Evolutionary conservation across 2,329 filamentous ascomycete genomes (phyloP), one percentile per base, ranked within the genome.

Genomic region (Sporothrix sp.): DNA sequence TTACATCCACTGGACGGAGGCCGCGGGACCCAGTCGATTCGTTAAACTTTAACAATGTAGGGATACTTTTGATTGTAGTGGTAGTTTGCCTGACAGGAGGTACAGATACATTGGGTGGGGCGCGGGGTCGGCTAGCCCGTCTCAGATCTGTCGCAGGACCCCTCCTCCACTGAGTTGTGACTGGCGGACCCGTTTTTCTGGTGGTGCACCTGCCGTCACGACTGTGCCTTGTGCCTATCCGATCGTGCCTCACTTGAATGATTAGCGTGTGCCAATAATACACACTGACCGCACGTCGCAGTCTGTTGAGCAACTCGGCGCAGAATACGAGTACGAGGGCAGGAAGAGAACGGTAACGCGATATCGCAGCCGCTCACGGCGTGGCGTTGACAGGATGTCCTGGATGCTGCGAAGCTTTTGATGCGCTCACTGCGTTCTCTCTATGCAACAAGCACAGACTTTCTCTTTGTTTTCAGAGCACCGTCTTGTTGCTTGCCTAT

Each of bases 131-230:
- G 40, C 27, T 38, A 44, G 37, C 36, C 40, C 38, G 52, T 53
- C 52, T 53, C 52, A 53, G 52, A 53, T 53, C 52, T 69, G 69
- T 71, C 64, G 62, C 68, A 71, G 66, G 59, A 60, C 55, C 51
- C 57, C 49, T 54, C 40, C 46, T 42, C 39, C 43, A 46, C 47
- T 39, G n/a, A 23, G 37, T 16, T 25, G 47, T 27, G 8, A 32
- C 45, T 23, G 18, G 36, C 7, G 20, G 38, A 23, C 50, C 44
- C 25, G 21, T 48, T 8, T 38, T 48, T 44, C 37, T 23, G 43
- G 25, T 28, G 38, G 36, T 33, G 28, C 16, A 27, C 20, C 16
- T 8, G 14, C 16, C 23, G 30, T 25, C 8, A 37, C 9, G 23
- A 25, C 14, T 37, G 21, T 28, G 27, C 16, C 14, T n/a, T 16